phyloP scores from a whole-genome alignment of 2,329 filamentous ascomycete species.

The Cladophialophora immunda region DNA sequence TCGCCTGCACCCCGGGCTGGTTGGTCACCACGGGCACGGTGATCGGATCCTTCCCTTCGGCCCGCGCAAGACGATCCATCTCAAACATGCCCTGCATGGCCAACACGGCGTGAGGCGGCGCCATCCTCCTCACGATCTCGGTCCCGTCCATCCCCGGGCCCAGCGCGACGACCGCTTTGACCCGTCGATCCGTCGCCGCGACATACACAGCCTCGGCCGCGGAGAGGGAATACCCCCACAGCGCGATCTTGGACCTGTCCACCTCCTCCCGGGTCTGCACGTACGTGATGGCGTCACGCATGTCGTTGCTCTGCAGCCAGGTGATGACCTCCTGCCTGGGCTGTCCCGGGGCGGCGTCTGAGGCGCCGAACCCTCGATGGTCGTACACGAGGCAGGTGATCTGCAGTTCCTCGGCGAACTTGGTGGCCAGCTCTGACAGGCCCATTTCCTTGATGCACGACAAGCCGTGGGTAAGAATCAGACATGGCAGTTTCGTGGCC shows the following conservation, averaged over 20 bases:
- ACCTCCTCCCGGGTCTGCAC: conserved; percentile 42
- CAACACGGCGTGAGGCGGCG: conserved; percentile 44
- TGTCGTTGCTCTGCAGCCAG: conserved; percentile 46
- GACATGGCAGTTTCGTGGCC: conserved; percentile 33
- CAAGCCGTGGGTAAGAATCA: conserved; percentile 37
- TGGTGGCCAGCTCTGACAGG: conserved; percentile 30
- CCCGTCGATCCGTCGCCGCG: conserved; percentile 50
- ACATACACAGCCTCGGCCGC: conserved; percentile 50
- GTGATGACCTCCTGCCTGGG: conserved; percentile 48
- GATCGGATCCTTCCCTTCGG: conserved; percentile 43
- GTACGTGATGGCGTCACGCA: conserved; percentile 49
- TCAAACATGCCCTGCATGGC: conserved; percentile 41
- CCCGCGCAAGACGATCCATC: conserved; percentile 43
- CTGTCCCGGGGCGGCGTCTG: conserved; percentile 44
- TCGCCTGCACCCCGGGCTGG: conserved; percentile 43
- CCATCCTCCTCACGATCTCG: conserved; percentile 45
- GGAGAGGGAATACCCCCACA: conserved; percentile 51
- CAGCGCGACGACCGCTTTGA: conserved; percentile 51
- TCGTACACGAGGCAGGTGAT: conserved; percentile 45
- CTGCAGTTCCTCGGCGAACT: conserved; percentile 29
- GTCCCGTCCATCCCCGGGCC: conserved; percentile 46
- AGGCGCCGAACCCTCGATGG: conserved; percentile 44
- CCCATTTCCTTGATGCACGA: conserved; percentile 39
- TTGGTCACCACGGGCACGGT: conserved; percentile 45
- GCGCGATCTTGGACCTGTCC: conserved; percentile 42